Evolutionary conservation across 768 basidiomycete genomes (phyloP).

Genomic region (Mycena latifolia): DNA sequence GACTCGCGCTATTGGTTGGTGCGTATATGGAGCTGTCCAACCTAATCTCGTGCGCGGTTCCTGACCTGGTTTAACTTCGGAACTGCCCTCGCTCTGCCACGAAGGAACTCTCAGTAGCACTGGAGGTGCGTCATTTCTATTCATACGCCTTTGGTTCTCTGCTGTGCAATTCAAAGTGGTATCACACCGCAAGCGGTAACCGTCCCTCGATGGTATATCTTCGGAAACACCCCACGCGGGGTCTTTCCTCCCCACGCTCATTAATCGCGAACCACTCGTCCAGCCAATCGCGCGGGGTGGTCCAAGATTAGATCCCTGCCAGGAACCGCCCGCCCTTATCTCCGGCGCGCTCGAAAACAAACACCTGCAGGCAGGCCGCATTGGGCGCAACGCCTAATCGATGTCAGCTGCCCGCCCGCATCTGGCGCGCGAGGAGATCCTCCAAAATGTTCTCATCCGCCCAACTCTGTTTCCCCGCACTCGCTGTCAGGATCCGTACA

Average conservation of each 20-base stretch:
- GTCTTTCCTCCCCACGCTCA: conserved; percentile 16
- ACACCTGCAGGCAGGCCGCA: conserved; percentile 16
- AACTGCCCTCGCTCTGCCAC: conserved; percentile 12
- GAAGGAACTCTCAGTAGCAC: no score
- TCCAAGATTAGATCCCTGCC: conserved; percentile 19
- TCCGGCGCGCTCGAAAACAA: conserved; percentile 19
- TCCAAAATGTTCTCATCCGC: conserved; percentile 9
- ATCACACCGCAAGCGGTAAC: not conserved
- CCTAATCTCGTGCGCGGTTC: conserved; percentile 20
- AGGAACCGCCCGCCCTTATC: conserved; percentile 18
- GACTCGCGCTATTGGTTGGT: conserved; percentile 19
- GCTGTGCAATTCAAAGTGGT: not conserved
- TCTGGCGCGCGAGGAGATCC: conserved; percentile 3
- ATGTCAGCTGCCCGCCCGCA: conserved; percentile 29
- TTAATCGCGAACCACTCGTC: not conserved
- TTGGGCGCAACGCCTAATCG: conserved; percentile 25
- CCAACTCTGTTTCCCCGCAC: conserved; percentile 38
- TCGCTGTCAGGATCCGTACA: conserved; percentile 19
- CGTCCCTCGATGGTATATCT: conserved; percentile 23
- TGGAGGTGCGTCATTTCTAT: conserved; percentile 18
- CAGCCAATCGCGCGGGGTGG: not conserved
- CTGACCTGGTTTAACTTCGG: conserved; percentile 31
- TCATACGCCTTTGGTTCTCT: not conserved
- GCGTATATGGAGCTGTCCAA: conserved; percentile 12
- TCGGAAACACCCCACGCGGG: conserved; percentile 20